A percentile compares a stretch with the other conserved stretches of the same genome.
Evolutionary conservation across 768 basidiomycete genomes (phyloP).

Genomic region (Hygrocybe punicea): DNA sequence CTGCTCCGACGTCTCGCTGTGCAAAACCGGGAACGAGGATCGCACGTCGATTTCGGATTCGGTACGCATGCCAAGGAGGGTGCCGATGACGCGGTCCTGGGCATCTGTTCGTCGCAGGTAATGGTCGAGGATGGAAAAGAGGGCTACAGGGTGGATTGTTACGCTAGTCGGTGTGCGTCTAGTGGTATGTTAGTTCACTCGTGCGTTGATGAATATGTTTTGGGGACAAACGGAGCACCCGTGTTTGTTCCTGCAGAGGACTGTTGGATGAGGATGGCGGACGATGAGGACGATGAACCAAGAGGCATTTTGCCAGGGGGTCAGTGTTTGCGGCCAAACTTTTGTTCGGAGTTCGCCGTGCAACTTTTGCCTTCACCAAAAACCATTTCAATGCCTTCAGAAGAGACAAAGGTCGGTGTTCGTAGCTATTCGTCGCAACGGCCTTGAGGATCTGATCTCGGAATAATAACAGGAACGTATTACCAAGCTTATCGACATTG

Average conservation of each 20-base stretch:
- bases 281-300: constrained; percentile 39
- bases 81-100: constrained; percentile 91
- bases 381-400: constrained; percentile 71
- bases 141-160: constrained; percentile 85
- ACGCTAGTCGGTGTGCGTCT: constrained; percentile 72
- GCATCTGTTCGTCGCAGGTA: constrained; percentile 81
- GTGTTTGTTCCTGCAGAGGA: constrained; percentile 30
- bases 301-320: constrained; percentile 43
- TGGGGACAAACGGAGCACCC: constrained; percentile 38
- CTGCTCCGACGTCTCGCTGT: constrained; percentile 88
- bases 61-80: constrained; percentile 81
- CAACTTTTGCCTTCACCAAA: constrained; percentile 13
- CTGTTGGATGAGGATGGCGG: constrained; percentile 48
- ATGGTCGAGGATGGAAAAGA: constrained; percentile 95
- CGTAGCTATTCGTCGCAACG: not conserved
- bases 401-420: constrained; percentile 74
- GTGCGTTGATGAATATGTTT: not conserved
- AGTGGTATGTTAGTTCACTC: constrained; percentile 10
- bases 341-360: constrained; percentile 9
- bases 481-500: constrained; percentile 72
- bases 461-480: constrained; percentile 74
- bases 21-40: constrained; percentile 86
- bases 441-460: not conserved
- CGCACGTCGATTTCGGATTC: constrained; percentile 70
- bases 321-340: not conserved